Evolutionary conservation across 352 stramenopile genomes (phyloP).

Genomic region (Phytophthora niederhauseri): DNA sequence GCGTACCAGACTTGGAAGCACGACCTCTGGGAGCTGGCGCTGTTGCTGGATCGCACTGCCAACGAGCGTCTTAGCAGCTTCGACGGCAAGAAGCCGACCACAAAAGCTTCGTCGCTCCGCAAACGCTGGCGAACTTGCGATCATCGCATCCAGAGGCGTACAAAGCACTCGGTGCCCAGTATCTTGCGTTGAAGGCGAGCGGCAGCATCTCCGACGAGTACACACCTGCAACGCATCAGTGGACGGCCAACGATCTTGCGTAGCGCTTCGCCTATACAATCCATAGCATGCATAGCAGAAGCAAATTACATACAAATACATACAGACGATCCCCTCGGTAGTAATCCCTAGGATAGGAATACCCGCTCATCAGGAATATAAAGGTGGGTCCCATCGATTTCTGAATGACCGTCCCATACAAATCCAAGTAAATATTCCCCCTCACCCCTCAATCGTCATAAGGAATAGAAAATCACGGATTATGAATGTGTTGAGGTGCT

Average conservation of each 20-base stretch:
- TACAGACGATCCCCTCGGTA: neutral
- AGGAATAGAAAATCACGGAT: neutral
- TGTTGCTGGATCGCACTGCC: neutral
- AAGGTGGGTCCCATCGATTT: neutral
- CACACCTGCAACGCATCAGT: conserved; percentile 1
- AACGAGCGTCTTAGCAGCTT: neutral
- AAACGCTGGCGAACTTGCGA: neutral
- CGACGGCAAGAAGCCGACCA: conserved; percentile 2
- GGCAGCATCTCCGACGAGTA: neutral
- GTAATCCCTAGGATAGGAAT: neutral
- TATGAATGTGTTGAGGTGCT: neutral
- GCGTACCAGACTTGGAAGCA: too few species aligned
- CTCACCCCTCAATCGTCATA: neutral
- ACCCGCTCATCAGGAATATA: neutral
- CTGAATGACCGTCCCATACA: neutral
- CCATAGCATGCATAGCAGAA: too few species aligned
- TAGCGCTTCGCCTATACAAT: too few species aligned
- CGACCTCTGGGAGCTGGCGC: neutral
- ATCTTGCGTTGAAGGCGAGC: neutral
- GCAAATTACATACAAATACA: too few species aligned
- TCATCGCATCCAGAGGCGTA: neutral
- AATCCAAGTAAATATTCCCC: neutral
- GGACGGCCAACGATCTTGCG: neutral
- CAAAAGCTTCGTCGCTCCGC: neutral
- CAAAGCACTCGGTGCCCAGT: neutral